These are phyloP conservation scores for Neurospora africana DNA, from an alignment of 495 filamentous ascomycete species.

Conservation along the genomic window DNA sequence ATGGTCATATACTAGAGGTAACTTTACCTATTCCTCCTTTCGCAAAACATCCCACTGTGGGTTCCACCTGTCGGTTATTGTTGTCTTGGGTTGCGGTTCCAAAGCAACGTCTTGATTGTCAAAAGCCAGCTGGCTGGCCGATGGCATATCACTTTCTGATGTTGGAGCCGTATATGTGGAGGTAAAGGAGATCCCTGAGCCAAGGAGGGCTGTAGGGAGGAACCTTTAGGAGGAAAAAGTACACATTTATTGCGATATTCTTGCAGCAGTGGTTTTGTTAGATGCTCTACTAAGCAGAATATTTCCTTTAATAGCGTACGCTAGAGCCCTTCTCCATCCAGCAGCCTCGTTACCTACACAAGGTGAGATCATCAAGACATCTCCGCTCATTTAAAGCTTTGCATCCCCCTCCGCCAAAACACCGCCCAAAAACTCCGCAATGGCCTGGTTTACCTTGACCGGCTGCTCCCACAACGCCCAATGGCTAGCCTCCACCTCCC, in stretches of 20 bases:
- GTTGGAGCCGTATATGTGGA: neutral
- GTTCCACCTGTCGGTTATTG: neutral
- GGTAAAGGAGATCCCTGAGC: neutral
- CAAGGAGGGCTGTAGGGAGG: neutral
- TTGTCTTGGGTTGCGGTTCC: neutral
- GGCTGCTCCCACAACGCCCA: slow-evolving; percentile 63
- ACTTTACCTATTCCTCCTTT: slow-evolving; percentile 11
- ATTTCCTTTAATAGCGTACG: neutral
- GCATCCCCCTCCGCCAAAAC: slow-evolving; percentile 7
- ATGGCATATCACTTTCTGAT: neutral
- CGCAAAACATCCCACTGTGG: neutral
- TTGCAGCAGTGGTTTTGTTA: neutral
- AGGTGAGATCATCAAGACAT: neutral
- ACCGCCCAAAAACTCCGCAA: slow-evolving; percentile 27
- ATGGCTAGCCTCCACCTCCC: slow-evolving; percentile 51
- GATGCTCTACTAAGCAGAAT: neutral
- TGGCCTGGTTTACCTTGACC: slow-evolving; percentile 34
- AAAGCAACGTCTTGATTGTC: neutral
- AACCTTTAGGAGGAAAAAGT: neutral
- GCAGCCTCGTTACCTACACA: neutral
- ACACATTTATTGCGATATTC: neutral
- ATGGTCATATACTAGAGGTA: slow-evolving; percentile 65
- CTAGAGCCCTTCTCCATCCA: neutral
- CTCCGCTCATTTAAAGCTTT: neutral
- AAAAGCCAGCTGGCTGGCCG: neutral